These are phyloP conservation scores for Naganishia albida DNA, from an alignment of 1,284 basidiomycete species.

Conservation along the genomic window DNA sequence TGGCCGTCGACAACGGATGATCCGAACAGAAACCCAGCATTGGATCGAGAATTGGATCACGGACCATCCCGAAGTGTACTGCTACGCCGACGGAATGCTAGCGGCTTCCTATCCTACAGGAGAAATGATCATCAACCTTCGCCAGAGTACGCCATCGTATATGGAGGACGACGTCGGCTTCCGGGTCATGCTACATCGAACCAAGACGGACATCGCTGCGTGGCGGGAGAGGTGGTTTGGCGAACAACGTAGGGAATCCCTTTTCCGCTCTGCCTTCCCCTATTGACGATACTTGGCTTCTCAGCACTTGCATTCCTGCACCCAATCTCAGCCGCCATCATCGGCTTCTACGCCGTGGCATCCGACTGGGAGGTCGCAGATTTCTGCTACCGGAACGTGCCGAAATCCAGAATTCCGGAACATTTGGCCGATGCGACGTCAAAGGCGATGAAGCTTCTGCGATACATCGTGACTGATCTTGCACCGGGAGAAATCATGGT, in stretches of 20 bases:
- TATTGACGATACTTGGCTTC: background rate
- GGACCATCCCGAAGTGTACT: slow-evolving; percentile 42
- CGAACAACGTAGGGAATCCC: slow-evolving; percentile 35
- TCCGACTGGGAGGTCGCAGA: slow-evolving; percentile 29
- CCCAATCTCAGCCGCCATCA: slow-evolving; percentile 28
- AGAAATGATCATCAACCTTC: slow-evolving; percentile 40
- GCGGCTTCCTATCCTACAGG: slow-evolving; percentile 41
- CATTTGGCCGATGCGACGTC: slow-evolving; percentile 16
- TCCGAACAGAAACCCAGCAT: slow-evolving; percentile 38
- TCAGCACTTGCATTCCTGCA: slow-evolving; percentile 29
- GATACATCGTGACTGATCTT: slow-evolving; percentile 26
- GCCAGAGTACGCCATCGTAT: slow-evolving; percentile 36
- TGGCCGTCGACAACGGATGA: slow-evolving; percentile 38
- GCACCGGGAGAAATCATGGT: slow-evolving; percentile 29
- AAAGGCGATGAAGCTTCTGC: slow-evolving; percentile 25
- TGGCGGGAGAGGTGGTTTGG: slow-evolving; percentile 43
- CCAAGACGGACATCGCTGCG: slow-evolving; percentile 39
- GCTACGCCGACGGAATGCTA: slow-evolving; percentile 42
- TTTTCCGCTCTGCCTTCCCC: too few species aligned
- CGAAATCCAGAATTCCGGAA: slow-evolving; percentile 24
- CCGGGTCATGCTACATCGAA: slow-evolving; percentile 39
- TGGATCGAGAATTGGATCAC: slow-evolving; percentile 41
- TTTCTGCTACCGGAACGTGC: slow-evolving; percentile 14
- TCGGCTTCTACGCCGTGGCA: slow-evolving; percentile 28
- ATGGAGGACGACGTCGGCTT: slow-evolving; percentile 40